Evolutionary conservation across 2,329 filamentous ascomycete species (phyloP).

Genomic region (Xylariomycetidae sp.): DNA sequence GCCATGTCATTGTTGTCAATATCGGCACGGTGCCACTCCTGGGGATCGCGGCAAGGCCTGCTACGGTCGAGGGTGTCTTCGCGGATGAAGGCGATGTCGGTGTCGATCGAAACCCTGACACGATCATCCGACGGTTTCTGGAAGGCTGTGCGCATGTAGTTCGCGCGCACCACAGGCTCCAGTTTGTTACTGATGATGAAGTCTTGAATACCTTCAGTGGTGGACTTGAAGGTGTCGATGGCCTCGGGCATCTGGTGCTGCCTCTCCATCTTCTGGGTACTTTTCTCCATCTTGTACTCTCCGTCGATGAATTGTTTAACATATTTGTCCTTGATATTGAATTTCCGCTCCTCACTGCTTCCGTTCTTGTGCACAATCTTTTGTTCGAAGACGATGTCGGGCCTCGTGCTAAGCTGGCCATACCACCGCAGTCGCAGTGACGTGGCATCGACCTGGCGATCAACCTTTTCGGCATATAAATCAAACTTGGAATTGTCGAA

Average conservation of each 20-base stretch:
- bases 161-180: constrained; percentile 81
- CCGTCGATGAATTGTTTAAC: constrained; percentile 81
- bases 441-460: constrained; percentile 67
- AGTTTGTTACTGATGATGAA: constrained; percentile 75
- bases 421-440: constrained; percentile 91
- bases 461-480: constrained; percentile 82
- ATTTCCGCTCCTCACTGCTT: constrained; percentile 71
- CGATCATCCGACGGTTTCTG: constrained; percentile 91
- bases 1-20: constrained; percentile 79
- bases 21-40: constrained; percentile 86
- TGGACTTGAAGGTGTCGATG: constrained; percentile 64
- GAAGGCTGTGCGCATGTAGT: constrained; percentile 92
- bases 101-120: constrained; percentile 89
- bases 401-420: constrained; percentile 72
- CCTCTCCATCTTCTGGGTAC: constrained; percentile 78
- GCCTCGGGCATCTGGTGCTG: constrained; percentile 63
- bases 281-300: constrained; percentile 90
- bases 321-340: constrained; percentile 92
- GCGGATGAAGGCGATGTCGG: constrained; percentile 81
- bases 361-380: constrained; percentile 78
- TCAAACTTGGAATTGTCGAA: constrained; percentile 86
- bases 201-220: constrained; percentile 71
- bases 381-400: constrained; percentile 82
- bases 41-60: constrained; percentile 82
- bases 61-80: constrained; percentile 72